Conservation (phyloP, 2,329 filamentous ascomycete species). For the Penicillium sp. region DNA sequence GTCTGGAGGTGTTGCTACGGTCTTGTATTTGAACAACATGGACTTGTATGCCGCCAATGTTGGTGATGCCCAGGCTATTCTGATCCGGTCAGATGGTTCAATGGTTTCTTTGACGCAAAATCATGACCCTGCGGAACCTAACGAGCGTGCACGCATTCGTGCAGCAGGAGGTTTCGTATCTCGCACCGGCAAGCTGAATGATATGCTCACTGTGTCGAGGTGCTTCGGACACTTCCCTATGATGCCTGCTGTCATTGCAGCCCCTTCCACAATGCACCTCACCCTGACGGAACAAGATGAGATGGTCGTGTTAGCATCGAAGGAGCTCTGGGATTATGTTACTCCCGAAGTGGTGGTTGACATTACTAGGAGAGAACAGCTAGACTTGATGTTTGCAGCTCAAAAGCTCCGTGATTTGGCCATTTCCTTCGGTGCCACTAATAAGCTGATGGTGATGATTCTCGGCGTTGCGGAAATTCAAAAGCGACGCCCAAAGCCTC, state of each 20-base stretch:
- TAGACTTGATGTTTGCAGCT: slow-evolving; percentile 89
- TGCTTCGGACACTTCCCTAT: slow-evolving; percentile 93
- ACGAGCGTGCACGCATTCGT: slow-evolving; percentile 82
- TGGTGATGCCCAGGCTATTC: slow-evolving; percentile 90
- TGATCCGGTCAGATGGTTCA: slow-evolving; percentile 84
- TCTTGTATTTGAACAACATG: slow-evolving; percentile 83
- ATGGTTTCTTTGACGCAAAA: slow-evolving; percentile 82
- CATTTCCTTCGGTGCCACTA: slow-evolving; percentile 88
- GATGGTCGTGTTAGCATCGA: slow-evolving; percentile 85
- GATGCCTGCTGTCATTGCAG: slow-evolving; percentile 89
- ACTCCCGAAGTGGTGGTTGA: slow-evolving; percentile 88
- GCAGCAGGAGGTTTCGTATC: slow-evolving; percentile 96
- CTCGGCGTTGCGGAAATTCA: slow-evolving; percentile 89
- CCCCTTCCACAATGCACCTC: slow-evolving; percentile 76
- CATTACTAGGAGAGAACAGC: slow-evolving; percentile 79
- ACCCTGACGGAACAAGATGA: slow-evolving; percentile 85
- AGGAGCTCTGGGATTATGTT: slow-evolving; percentile 93
- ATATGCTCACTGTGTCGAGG: slow-evolving; percentile 83
- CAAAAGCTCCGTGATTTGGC: slow-evolving; percentile 93
- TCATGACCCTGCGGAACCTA: slow-evolving; percentile 85
- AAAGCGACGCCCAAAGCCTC: slow-evolving; percentile 73
- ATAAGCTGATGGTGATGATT: slow-evolving; percentile 99
- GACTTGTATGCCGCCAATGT: slow-evolving; percentile 94
- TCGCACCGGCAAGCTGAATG: slow-evolving; percentile 88
- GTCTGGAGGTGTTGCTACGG: slow-evolving; percentile 87